These are phyloP conservation scores for Trichosporon sp. DNA, from an alignment of 1,284 basidiomycete genomes.

Conservation along the genomic window DNA sequence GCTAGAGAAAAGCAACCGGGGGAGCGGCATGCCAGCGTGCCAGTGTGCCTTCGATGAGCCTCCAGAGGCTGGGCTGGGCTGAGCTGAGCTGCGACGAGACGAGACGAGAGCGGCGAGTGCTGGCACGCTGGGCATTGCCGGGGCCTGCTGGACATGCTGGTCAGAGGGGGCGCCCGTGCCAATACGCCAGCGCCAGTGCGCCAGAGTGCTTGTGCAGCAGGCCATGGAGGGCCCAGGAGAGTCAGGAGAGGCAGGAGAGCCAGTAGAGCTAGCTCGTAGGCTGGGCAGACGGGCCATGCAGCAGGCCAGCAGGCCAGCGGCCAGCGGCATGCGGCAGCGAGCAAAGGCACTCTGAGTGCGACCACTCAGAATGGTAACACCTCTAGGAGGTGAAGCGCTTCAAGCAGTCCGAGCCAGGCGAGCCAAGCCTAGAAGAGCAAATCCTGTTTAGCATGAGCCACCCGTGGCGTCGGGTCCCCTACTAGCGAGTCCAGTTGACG, in stretches of 20 bases:
- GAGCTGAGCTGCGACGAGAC: neutral
- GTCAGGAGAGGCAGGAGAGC: too few relatives aligned
- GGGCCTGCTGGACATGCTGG: too few relatives aligned
- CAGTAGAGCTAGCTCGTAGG: too few relatives aligned
- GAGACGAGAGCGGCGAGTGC: neutral
- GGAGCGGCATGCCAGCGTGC: neutral
- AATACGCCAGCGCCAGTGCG: neutral
- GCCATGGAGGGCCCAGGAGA: neutral
- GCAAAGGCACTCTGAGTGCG: neutral
- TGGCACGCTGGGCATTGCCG: too few relatives aligned
- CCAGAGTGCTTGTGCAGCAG: neutral
- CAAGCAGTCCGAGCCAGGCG: neutral
- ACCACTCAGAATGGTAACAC: slow-evolving; percentile 1
- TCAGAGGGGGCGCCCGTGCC: too few relatives aligned
- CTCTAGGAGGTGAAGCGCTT: neutral
- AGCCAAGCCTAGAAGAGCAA: slow-evolving; percentile 1
- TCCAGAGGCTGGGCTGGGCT: too few relatives aligned
- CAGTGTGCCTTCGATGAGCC: neutral
- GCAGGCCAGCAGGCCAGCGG: neutral
- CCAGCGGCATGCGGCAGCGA: neutral
- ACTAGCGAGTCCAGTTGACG: neutral
- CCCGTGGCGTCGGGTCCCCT: slow-evolving; percentile 1
- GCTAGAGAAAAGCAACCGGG: neutral
- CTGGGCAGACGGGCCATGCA: too few relatives aligned
- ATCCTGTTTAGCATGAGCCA: slow-evolving; percentile 1